Evolutionary conservation across 345 rosid genomes (phyloP).

Genomic region (Lagerstroemia speciosa): DNA sequence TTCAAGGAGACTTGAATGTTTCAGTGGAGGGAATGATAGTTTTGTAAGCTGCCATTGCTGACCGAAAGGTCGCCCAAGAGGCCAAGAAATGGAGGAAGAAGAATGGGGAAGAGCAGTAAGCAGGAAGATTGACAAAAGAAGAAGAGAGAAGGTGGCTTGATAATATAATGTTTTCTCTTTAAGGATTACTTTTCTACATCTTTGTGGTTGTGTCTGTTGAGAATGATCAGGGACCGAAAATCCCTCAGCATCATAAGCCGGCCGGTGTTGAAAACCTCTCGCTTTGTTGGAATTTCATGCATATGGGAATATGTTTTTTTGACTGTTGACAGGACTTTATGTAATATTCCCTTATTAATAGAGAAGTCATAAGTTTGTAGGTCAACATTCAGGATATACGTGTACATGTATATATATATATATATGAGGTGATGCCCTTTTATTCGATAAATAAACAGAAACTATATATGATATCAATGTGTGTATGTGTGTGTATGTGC

Average conservation of each 20-base stretch:
- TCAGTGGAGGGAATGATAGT: not conserved
- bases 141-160: not conserved
- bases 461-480: no score
- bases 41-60: slow-evolving; percentile 1
- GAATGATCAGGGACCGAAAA: not conserved
- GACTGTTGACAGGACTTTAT: not conserved
- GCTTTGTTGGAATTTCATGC: not conserved
- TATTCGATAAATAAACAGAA: no score
- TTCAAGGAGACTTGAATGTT: not conserved
- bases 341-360: no score
- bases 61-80: not conserved
- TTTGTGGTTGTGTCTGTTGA: not conserved
- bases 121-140: not conserved
- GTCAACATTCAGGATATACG: no score
- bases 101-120: not conserved
- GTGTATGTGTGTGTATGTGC: not conserved
- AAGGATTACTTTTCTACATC: not conserved
- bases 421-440: no score
- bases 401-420: no score
- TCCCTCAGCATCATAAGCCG: not conserved
- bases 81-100: not conserved
- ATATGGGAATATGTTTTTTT: not conserved
- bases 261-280: not conserved
- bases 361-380: no score
- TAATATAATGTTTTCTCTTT: not conserved